These are phyloP conservation scores for Volvox reticuliferus DNA, from an alignment of 139 green algal genomes.

Conservation along the genomic window DNA sequence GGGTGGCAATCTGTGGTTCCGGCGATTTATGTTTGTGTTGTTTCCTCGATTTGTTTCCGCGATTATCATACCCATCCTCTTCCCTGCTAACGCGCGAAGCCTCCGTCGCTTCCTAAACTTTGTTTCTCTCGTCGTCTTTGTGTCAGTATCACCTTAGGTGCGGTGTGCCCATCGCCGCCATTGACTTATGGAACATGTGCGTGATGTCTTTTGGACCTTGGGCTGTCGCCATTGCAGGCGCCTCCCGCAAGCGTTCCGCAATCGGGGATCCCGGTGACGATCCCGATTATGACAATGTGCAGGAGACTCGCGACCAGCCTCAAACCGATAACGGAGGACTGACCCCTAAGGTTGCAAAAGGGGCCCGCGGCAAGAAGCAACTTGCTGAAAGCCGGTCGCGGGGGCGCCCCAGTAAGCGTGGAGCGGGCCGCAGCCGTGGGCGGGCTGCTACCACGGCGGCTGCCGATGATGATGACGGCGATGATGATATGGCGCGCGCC, in stretches of 20 bases:
- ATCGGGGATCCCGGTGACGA: background rate
- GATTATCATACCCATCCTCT: too few relatives aligned
- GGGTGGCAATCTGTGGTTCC: too few relatives aligned
- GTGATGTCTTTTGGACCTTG: too few relatives aligned
- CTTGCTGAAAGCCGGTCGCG: background rate
- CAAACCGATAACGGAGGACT: background rate
- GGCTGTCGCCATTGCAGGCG: background rate
- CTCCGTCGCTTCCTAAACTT: too few relatives aligned
- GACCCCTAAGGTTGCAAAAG: background rate
- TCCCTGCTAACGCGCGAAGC: too few relatives aligned
- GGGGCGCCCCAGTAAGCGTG: background rate
- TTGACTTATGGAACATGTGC: too few relatives aligned
- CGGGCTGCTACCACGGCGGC: background rate
- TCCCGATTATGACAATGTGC: constrained; percentile 5
- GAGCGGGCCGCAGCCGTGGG: background rate
- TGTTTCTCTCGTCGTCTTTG: too few relatives aligned
- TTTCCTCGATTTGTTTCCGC: too few relatives aligned
- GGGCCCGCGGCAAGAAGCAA: background rate
- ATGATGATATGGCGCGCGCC: background rate
- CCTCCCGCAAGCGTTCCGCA: background rate
- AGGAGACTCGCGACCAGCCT: background rate
- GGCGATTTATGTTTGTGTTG: too few relatives aligned
- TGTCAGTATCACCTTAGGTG: too few relatives aligned
- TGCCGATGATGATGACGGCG: background rate
- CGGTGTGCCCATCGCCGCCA: too few relatives aligned